phyloP scores from a whole-genome alignment of 495 filamentous ascomycete genomes.

The Evernia prunastri region DNA sequence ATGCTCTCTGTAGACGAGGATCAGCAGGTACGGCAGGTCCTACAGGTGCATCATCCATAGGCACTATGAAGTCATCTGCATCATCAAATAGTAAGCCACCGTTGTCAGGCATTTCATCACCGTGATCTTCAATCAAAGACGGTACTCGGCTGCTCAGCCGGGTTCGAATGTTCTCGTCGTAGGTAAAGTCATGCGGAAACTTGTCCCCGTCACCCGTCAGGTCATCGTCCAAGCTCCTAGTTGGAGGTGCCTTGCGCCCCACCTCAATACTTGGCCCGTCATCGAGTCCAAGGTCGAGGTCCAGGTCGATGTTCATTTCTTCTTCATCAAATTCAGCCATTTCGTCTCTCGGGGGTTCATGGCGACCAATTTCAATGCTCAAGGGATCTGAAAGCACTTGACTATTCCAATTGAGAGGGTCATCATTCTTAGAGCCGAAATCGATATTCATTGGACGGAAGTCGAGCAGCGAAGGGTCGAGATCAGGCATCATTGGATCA shows the following conservation, averaged over 20 bases:
- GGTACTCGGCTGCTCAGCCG: slow-evolving; percentile 31
- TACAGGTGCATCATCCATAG: slow-evolving; percentile 46
- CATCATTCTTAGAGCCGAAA: slow-evolving; percentile 53
- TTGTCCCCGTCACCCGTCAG: slow-evolving; percentile 60
- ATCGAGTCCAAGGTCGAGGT: slow-evolving; percentile 48
- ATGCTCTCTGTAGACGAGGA: slow-evolving; percentile 49
- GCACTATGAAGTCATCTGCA: slow-evolving; percentile 56
- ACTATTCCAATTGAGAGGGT: slow-evolving; percentile 54
- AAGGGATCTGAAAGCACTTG: slow-evolving; percentile 63
- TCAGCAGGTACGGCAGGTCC: slow-evolving; percentile 38
- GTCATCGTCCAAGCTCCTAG: slow-evolving; percentile 62
- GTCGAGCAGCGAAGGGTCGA: slow-evolving; percentile 68
- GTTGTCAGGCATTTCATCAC: slow-evolving; percentile 31
- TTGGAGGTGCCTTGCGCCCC: slow-evolving; percentile 68
- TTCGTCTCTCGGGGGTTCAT: slow-evolving; percentile 39
- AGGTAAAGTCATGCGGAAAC: slow-evolving; percentile 47
- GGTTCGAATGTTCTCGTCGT: slow-evolving; percentile 36
- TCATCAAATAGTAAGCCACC: slow-evolving; percentile 47
- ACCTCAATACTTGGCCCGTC: slow-evolving; percentile 66
- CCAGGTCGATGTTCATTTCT: slow-evolving; percentile 45
- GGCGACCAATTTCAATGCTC: slow-evolving; percentile 40
- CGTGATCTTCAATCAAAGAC: slow-evolving; percentile 41
- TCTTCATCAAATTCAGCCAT: slow-evolving; percentile 44
- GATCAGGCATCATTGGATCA: slow-evolving; percentile 40
- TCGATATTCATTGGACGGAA: slow-evolving; percentile 57